These are phyloP conservation scores for Lasiosphaeris hirsuta DNA, from an alignment of 495 filamentous ascomycete species.

Conservation along the genomic window DNA sequence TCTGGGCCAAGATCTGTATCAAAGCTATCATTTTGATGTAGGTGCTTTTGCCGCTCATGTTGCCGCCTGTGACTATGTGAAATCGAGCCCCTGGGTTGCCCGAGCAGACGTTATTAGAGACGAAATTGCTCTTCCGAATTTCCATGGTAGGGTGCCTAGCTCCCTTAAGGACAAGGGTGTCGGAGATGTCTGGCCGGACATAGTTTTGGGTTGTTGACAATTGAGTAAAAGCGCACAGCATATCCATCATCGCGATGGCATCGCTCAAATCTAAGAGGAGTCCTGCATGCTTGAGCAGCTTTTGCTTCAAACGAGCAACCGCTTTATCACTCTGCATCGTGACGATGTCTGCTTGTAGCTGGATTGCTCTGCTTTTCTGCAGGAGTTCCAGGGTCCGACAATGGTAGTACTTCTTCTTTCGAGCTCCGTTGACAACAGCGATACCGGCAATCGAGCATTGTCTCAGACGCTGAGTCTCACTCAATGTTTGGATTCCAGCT, in stretches of 20 bases:
- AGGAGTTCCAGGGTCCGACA: slow-evolving; percentile 83
- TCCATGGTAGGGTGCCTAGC: slow-evolving; percentile 81
- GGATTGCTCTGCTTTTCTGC: slow-evolving; percentile 56
- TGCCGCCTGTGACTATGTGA: slow-evolving; percentile 93
- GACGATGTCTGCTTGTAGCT: slow-evolving; percentile 72
- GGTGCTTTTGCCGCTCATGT: slow-evolving; percentile 98
- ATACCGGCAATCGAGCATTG: slow-evolving; percentile 12
- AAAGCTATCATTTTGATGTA: slow-evolving; percentile 87
- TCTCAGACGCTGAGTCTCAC: not conserved
- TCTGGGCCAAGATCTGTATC: slow-evolving; percentile 86
- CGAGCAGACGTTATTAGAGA: slow-evolving; percentile 82
- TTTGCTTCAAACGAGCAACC: slow-evolving; percentile 64
- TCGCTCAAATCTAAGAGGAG: slow-evolving; percentile 76
- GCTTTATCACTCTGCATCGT: slow-evolving; percentile 71
- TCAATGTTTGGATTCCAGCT: not conserved
- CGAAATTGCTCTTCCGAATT: slow-evolving; percentile 54
- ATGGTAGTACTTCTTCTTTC: slow-evolving; percentile 69
- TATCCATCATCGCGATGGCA: slow-evolving; percentile 84
- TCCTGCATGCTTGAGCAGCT: slow-evolving; percentile 64
- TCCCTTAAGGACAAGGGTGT: slow-evolving; percentile 72
- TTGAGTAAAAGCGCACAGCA: slow-evolving; percentile 81
- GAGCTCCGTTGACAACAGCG: slow-evolving; percentile 65
- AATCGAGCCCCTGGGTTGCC: slow-evolving; percentile 73
- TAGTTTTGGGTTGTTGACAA: slow-evolving; percentile 76
- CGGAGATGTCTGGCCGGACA: slow-evolving; percentile 69